These are phyloP conservation scores for Apophysomyces variabilis DNA, from an alignment of 371 early-diverging fungal genomes.

Conservation along the genomic window DNA sequence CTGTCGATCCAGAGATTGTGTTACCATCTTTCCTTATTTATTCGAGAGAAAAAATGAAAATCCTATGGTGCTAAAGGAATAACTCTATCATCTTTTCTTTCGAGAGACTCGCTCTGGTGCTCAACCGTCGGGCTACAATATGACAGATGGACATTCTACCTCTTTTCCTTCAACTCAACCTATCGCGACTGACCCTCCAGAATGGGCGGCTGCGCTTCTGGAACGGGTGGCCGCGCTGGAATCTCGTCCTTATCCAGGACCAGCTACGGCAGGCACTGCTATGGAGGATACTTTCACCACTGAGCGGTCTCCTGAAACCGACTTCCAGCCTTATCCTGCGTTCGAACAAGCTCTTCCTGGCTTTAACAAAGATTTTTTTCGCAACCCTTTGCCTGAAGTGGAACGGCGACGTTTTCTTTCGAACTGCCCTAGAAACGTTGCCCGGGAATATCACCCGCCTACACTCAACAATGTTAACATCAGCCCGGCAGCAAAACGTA, in stretches of 20 bases:
- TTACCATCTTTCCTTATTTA: too few species aligned
- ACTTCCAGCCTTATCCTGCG: neutral
- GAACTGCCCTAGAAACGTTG: neutral
- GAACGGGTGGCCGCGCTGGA: constrained; percentile 8
- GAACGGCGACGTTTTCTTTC: constrained; percentile 12
- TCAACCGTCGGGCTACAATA: neutral
- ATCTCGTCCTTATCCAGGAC: neutral
- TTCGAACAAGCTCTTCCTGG: constrained; percentile 4
- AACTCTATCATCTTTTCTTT: constrained; percentile 9
- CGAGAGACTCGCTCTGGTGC: constrained; percentile 8
- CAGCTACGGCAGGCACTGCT: neutral
- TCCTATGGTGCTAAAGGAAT: too few species aligned
- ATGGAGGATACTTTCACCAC: neutral
- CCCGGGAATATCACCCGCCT: too few species aligned
- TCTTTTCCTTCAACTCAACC: too few species aligned
- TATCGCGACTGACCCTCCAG: too few species aligned
- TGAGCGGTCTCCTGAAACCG: constrained; percentile 10
- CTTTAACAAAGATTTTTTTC: constrained; percentile 1
- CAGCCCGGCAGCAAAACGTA: too few species aligned
- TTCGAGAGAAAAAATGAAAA: too few species aligned
- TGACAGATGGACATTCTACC: too few species aligned
- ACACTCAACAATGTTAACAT: too few species aligned
- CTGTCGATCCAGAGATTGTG: too few species aligned
- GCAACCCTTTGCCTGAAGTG: constrained; percentile 4
- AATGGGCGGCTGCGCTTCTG: too few species aligned